Base-by-base conservation (phyloP, 805 yeast species). In the Suhomyces sp. region DNA sequence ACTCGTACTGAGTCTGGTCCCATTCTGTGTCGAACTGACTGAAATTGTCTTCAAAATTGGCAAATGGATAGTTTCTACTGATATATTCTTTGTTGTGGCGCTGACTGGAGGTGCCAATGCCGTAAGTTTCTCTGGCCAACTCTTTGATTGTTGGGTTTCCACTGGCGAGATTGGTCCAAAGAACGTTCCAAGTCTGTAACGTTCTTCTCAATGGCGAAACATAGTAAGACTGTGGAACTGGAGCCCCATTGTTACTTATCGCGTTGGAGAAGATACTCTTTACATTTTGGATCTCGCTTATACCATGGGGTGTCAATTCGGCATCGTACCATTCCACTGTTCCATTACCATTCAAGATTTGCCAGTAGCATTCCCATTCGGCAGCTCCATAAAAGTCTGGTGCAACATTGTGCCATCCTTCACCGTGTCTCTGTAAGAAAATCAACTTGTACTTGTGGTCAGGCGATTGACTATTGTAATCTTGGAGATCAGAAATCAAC, bases 351-450 rank as follows among this genome's bases (percentile, higher is more conserved):
- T 62, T 57, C 46, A 59, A 52, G 19, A 52, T 54, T 52, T 66
- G 67, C 67, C 68, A 67, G 44, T 54, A 55, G 50, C 75, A 70
- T 17, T 24, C 40, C 73, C 72, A 69, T 5, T 64, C 62, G 4
- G 38, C 35, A 2, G 15, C 15, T n/a, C 50, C 29, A 45, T 59
- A 66, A 15, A 50, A 17, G 5, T 22, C 7, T 2, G 62, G 62
- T 0, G 66, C 72, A 23, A 65, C 54, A 49, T 70, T 70, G 51
- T 70, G 75, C 50, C 54, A 66, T 8, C 71, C 74, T 57, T 70
- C 70, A 9, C 72, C 72, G 52, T 70, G 75, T 51, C 75, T 57
- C 36, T 65, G 70, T 7, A 70, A 48, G 41, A 66, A 69, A 17
- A 70, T 53, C 31, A 70, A 53, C 51, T 69, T 70, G 51, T 62